A percentile compares a stretch with the other conserved stretches of the same genome.
Conservation (phyloP, 345 rosid species). For the Camelina sativa region DNA sequence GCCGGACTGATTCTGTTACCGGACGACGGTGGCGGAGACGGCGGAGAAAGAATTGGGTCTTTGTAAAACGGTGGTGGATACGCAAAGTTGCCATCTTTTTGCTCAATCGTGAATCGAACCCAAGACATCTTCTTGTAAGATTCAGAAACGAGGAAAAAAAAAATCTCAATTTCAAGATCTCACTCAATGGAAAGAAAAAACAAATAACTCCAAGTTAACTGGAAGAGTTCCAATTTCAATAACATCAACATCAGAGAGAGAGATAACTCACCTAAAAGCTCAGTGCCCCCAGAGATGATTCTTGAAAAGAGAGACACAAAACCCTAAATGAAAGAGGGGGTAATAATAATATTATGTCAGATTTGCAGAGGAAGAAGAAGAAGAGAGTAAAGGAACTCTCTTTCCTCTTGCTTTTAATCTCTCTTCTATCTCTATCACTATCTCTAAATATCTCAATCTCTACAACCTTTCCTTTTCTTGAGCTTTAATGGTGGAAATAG, state of each 20-base stretch:
- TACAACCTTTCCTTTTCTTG: conserved; percentile 24
- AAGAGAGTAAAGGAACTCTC: conserved; percentile 40
- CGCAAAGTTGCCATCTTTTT: conserved; percentile 57
- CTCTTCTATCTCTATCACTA: conserved; percentile 20
- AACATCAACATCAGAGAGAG: conserved; percentile 41
- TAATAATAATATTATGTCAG: conserved; percentile 10
- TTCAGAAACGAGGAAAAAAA: not conserved
- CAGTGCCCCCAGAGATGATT: not conserved
- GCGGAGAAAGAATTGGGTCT: conserved; percentile 50
- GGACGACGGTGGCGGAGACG: conserved; percentile 39
- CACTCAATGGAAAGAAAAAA: not conserved
- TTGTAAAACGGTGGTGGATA: conserved; percentile 61
- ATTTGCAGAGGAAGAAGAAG: conserved; percentile 36
- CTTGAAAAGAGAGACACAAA: conserved; percentile 18
- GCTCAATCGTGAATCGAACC: conserved; percentile 57
- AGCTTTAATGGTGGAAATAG: conserved; percentile 40
- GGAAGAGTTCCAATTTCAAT: conserved; percentile 23
- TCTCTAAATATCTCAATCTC: not conserved
- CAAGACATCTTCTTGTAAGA: conserved; percentile 58
- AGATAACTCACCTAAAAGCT: conserved; percentile 42
- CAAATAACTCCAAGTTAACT: conserved; percentile 30
- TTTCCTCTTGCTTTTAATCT: conserved; percentile 21
- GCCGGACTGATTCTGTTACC: conserved; percentile 82
- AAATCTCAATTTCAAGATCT: conserved; percentile 39
- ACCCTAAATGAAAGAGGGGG: conserved; percentile 34